Percentiles rank a stretch among this genome's conserved stretches.
phyloP scores from a whole-genome alignment of 1,284 basidiomycete genomes.

The Agaricales sp. region DNA sequence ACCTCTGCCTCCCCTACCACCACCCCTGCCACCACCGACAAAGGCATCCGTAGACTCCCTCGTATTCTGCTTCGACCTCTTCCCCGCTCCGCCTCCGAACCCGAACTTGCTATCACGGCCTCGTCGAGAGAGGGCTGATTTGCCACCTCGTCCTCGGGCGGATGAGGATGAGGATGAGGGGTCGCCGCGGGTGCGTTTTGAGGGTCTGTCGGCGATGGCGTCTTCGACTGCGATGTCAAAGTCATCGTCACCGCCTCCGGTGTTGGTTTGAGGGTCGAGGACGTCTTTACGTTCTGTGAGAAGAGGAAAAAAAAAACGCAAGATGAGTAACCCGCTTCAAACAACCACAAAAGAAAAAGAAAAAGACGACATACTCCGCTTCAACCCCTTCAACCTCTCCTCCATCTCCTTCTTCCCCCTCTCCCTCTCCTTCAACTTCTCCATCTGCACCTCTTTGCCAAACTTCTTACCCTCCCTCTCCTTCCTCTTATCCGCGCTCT shows the following conservation, averaged over 20 bases:
- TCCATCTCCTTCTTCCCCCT: conserved; percentile 73
- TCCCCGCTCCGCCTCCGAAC: conserved; percentile 50
- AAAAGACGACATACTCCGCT: conserved; percentile 61
- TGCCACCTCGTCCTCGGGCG: too few species aligned
- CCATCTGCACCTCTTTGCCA: conserved; percentile 91
- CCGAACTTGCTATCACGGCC: conserved; percentile 76
- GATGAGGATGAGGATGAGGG: conserved; percentile 21
- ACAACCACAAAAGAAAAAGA: conserved; percentile 2
- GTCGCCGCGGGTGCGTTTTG: conserved; percentile 42
- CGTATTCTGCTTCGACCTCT: conserved; percentile 74
- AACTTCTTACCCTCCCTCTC: conserved; percentile 97
- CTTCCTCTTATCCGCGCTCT: conserved; percentile 83
- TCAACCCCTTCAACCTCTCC: conserved; percentile 73
- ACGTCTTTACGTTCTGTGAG: conserved; percentile 71
- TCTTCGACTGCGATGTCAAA: conserved; percentile 85
- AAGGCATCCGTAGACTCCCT: conserved; percentile 71
- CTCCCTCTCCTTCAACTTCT: conserved; percentile 76
- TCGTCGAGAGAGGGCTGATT: conserved; percentile 40
- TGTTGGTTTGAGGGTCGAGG: conserved; percentile 70
- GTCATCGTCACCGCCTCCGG: conserved; percentile 60
- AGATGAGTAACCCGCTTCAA: neutral
- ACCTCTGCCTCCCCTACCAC: conserved; percentile 25
- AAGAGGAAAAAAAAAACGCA: neutral
- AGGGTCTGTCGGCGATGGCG: conserved; percentile 66
- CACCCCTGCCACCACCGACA: conserved; percentile 19